Conservation (phyloP, 1,284 basidiomycete species). For the Psilocybe mexicana region DNA sequence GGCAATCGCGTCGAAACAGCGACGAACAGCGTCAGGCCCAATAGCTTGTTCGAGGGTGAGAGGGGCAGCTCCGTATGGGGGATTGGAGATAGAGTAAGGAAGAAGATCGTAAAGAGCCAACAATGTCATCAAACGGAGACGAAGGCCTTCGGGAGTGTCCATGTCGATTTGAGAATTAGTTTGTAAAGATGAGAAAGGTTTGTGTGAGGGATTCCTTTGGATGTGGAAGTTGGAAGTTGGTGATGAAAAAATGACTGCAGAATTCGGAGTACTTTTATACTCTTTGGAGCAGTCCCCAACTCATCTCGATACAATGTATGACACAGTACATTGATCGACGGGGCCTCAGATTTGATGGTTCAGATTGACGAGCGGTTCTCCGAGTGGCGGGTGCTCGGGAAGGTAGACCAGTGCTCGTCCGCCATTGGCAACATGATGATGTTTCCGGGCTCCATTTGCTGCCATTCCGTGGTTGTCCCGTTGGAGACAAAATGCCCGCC, state of each 20-base stretch:
- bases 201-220: not conserved
- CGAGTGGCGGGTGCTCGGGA: not conserved
- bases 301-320: not conserved
- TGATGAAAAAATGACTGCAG: not conserved
- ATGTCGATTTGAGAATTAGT: conserved; percentile 1
- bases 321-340: conserved; percentile 1
- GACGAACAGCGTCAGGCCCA: conserved; percentile 25
- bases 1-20: conserved; percentile 20
- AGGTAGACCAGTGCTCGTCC: not conserved
- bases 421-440: not conserved
- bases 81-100: conserved; percentile 30
- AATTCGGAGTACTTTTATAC: not conserved
- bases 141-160: conserved; percentile 19
- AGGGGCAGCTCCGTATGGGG: conserved; percentile 25
- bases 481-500: not conserved
- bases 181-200: not conserved
- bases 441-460: not conserved
- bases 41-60: conserved; percentile 26
- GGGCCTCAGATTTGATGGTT: not conserved
- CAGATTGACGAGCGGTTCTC: not conserved
- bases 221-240: not conserved
- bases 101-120: conserved; percentile 31
- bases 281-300: not conserved
- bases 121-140: conserved; percentile 29
- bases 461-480: not conserved